Evolutionary conservation across 441 rosid genomes (phyloP), one percentile per base, ranked within the genome.

Genomic region (Adansonia grandidieri): DNA sequence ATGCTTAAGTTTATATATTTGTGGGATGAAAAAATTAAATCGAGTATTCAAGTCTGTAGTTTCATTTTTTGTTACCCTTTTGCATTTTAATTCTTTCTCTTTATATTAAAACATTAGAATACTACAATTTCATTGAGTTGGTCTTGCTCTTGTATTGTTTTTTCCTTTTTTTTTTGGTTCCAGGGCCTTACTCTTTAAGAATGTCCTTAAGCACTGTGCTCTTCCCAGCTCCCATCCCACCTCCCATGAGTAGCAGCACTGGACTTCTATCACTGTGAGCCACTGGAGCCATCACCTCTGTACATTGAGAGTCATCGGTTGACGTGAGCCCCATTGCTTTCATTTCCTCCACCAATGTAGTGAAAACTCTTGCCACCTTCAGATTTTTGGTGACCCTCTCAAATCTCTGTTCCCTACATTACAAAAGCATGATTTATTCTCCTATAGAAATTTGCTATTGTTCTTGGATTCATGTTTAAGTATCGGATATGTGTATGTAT

Each of bases 191-290:
- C 99, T 96, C 99, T 86, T 92, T 87, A 68, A 94, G 91, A 74
- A 96, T 96, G 80, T 96, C 99, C 86, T 96, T 92, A 44, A 96
- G 99, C 22, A 93, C 99, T 44, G 99, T 96, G 86, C 98, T 96
- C 84, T 94, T 96, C 51, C 99, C 99, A 45, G 99, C 99, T 79
- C 99, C 99, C 98, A 96, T 96, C 17, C 99, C 99, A 51, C 99
- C 99, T 2, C 98, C 99, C 97, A 96, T 94, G 80, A 96, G 83
- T 22, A 94, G 95, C 72, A 96, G 89, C 77, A 96, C 98, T 0
- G 98, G 99, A 80, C 99, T 96, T 76, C 99, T 82, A 77, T 96
- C 89, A 22, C 93, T 79, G 81, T 90, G 97, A 51, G 97, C 98
- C 76, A 96, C 93, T 1, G 99, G 99, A 79, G 97, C 98, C 99